Evolutionary conservation across 306 rosid species (phyloP).

Genomic region (Acacia confusa): DNA sequence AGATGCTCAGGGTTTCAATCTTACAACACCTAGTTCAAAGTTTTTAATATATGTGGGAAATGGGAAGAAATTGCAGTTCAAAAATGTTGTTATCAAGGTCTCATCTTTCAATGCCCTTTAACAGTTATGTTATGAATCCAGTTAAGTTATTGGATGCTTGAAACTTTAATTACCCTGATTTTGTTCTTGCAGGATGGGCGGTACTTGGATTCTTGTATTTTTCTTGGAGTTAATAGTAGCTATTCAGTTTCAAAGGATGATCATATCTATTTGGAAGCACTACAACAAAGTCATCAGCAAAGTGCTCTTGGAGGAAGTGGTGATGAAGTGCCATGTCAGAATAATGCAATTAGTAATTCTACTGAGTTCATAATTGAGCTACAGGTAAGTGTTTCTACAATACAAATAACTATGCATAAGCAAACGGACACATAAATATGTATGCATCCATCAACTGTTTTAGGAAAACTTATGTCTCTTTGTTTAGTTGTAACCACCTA

Average conservation of each 20-base stretch:
- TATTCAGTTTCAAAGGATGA: conserved; percentile 75
- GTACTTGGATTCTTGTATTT: conserved; percentile 84
- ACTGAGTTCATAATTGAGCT: conserved; percentile 70
- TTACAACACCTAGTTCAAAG: conserved; percentile 61
- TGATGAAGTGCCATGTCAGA: conserved; percentile 43
- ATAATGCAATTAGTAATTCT: conserved; percentile 39
- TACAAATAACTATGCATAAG: conserved; percentile 4
- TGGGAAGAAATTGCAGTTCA: conserved; percentile 92
- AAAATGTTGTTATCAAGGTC: conserved; percentile 85
- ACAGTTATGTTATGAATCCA: background rate
- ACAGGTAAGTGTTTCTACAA: conserved; percentile 59
- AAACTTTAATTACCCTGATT: conserved; percentile 22
- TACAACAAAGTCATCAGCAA: conserved; percentile 40
- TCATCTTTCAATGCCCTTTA: background rate
- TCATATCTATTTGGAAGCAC: conserved; percentile 60
- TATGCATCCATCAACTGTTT: background rate
- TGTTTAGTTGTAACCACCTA: background rate
- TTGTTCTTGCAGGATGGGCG: conserved; percentile 63
- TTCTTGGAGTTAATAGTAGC: conserved; percentile 84
- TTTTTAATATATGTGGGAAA: conserved; percentile 77
- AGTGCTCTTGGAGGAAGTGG: conserved; percentile 40
- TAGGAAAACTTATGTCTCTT: background rate
- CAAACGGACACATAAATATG: background rate
- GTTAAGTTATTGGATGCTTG: background rate
- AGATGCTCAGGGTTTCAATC: conserved; percentile 61